Base-by-base conservation (phyloP, 2,329 filamentous ascomycete genomes). In the Chlorencoelia australis region DNA sequence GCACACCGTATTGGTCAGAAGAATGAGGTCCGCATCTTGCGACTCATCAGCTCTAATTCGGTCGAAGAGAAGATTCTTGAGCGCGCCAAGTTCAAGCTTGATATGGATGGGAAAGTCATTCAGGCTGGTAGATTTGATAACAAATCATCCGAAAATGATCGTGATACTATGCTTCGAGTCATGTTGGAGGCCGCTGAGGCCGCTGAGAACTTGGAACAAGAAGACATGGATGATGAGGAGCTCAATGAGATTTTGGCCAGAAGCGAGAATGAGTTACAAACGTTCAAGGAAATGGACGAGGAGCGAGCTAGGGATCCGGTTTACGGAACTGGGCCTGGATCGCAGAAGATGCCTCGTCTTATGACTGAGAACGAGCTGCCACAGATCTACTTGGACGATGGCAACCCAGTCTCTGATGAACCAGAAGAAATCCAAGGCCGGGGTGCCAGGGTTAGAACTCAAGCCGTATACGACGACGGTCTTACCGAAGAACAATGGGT, bases 1-100 rank as follows among this genome's bases (percentile, higher is more conserved):
- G 91, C 91, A 30, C 91, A 98, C 77, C 89, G 91, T 82, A 98
- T 98, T 49, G 91, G 91, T 44, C 91, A 98, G 62, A 98, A 98
- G 78, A 98, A 98, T 53, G 91, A 98, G 62, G 91, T 98, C 39
- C 83, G 91, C 52, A 98, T 98, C 59, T 66, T 98, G 42, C 81
- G 91, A 61, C 71, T 98, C 29, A 96, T 98, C 60, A 95, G 82
- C 47, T 93, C 87, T 7, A 94, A 94, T 54, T 96, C 91, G 0
- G 88, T 98, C 2, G 91, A 98, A 62, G 91, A 98, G 63, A 95
- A 96, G 69, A 98, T 98, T 57, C 68, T 98, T 35, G 91, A 96
- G 60, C 82, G 89, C 58, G 91, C 91, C 3, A 82, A 94, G 49
- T 98, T 82, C 73, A 98, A 98, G 72, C 74, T 98, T 47, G 89